Percentiles rank a stretch among this genome's conserved stretches.
phyloP scores from a whole-genome alignment of 2,329 filamentous ascomycete genomes.

The Arthroderma sp. region DNA sequence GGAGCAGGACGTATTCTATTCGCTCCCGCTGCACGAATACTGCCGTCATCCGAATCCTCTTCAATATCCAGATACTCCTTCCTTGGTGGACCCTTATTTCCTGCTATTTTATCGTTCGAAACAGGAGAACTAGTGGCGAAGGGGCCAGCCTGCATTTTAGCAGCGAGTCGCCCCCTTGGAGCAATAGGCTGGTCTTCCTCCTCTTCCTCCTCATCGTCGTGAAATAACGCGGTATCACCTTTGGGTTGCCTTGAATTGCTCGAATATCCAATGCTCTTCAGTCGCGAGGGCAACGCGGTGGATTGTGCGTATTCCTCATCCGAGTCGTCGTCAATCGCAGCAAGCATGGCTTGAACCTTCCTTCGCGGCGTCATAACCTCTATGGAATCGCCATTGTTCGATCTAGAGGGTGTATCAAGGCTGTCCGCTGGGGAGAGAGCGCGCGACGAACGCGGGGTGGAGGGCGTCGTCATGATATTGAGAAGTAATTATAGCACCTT shows the following conservation, averaged over 20 bases:
- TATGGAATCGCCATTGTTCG: constrained; percentile 14
- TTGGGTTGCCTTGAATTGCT: background rate
- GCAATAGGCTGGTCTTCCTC: constrained; percentile 32
- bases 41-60: constrained; percentile 12
- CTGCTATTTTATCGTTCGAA: constrained; percentile 14
- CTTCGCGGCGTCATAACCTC: constrained; percentile 31
- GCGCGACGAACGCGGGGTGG: constrained; percentile 14
- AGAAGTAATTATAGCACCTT: background rate
- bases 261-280: background rate
- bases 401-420: constrained; percentile 2
- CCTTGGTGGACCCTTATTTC: background rate
- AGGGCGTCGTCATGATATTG: constrained; percentile 3
- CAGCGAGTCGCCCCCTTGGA: constrained; percentile 52
- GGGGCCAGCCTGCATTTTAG: constrained; percentile 45
- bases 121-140: constrained; percentile 22
- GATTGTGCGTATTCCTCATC: constrained; percentile 27
- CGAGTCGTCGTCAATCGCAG: constrained; percentile 35
- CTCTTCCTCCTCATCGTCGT: constrained; percentile 31
- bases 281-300: background rate
- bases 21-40: constrained; percentile 17
- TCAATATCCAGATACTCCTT: background rate
- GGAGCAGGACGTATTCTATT: background rate
- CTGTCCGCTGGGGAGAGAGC: constrained; percentile 15
- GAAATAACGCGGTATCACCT: background rate
- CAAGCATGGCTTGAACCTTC: constrained; percentile 39